Percentiles rank a stretch among this genome's conserved stretches.
Conservation (phyloP, 1,284 basidiomycete species). For the Tylopilus sp. region DNA sequence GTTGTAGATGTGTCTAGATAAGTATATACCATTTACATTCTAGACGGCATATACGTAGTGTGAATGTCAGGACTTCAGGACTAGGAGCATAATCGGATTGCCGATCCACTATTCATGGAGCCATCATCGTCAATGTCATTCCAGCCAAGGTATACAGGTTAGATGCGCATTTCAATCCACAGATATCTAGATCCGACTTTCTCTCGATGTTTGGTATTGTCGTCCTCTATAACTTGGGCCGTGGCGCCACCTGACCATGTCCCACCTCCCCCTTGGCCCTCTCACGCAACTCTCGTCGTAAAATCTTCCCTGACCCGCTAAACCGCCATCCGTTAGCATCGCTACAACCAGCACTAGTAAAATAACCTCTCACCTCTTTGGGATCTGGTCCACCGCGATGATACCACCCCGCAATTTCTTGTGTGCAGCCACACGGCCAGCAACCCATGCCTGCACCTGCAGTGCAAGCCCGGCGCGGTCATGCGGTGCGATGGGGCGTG, state of each 20-base stretch:
- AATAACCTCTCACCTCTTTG: constrained; percentile 56
- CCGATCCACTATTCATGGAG: neutral
- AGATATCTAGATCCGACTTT: too few species aligned
- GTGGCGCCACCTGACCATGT: constrained; percentile 23
- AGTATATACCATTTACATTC: too few species aligned
- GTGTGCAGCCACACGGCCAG: constrained; percentile 59
- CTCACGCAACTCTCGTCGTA: constrained; percentile 61
- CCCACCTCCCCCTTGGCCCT: constrained; percentile 50
- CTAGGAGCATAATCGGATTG: neutral
- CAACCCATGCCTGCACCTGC: constrained; percentile 63
- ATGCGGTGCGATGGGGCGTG: constrained; percentile 20
- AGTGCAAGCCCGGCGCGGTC: constrained; percentile 45
- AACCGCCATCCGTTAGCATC: neutral
- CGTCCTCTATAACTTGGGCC: constrained; percentile 6
- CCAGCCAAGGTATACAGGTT: too few species aligned
- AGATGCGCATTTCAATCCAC: neutral
- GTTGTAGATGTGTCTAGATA: too few species aligned
- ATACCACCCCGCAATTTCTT: constrained; percentile 70
- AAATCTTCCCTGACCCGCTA: constrained; percentile 72
- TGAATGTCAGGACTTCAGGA: neutral
- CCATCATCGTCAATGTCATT: neutral
- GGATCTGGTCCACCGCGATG: constrained; percentile 54
- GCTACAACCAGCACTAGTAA: neutral
- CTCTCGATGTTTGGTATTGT: neutral
- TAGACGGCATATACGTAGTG: too few species aligned